Evolutionary conservation across 2,329 filamentous ascomycete species (phyloP).

Genomic region (Aspergillus spinulosporus): DNA sequence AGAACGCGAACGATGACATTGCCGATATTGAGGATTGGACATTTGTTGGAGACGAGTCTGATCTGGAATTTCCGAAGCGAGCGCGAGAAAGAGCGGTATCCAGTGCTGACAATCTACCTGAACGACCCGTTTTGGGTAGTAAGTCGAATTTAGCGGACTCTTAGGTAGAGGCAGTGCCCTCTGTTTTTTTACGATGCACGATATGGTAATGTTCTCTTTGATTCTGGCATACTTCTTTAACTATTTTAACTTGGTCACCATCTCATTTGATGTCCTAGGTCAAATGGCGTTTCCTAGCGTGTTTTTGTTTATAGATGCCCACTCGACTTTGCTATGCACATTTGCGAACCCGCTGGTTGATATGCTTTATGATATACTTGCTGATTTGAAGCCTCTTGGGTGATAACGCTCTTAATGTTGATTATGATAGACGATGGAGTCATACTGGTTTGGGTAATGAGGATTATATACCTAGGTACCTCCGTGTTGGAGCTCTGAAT

Average conservation of each 20-base stretch:
- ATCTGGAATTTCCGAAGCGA: slow-evolving; percentile 44
- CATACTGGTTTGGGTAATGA: neutral
- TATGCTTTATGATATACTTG: slow-evolving; percentile 1
- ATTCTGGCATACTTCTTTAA: neutral
- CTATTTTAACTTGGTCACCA: neutral
- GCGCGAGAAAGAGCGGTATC: slow-evolving; percentile 34
- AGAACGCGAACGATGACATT: slow-evolving; percentile 50
- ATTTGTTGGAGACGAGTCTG: slow-evolving; percentile 69
- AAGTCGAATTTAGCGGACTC: neutral
- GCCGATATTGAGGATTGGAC: slow-evolving; percentile 86
- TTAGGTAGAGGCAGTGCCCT: neutral
- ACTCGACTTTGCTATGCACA: neutral
- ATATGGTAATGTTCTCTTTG: neutral
- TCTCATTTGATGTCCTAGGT: neutral
- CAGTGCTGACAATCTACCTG: slow-evolving; percentile 26
- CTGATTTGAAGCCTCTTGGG: slow-evolving; percentile 5
- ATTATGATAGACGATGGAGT: slow-evolving; percentile 9
- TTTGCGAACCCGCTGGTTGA: neutral
- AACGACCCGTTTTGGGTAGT: slow-evolving; percentile 12
- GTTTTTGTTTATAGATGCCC: neutral
- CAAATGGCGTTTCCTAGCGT: neutral
- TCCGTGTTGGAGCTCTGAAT: neutral
- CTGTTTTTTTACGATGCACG: slow-evolving; percentile 15
- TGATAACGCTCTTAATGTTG: neutral
- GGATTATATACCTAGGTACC: neutral